These are phyloP conservation scores for Austroboletus eburneus DNA, from an alignment of 768 basidiomycete genomes.

Conservation along the genomic window DNA sequence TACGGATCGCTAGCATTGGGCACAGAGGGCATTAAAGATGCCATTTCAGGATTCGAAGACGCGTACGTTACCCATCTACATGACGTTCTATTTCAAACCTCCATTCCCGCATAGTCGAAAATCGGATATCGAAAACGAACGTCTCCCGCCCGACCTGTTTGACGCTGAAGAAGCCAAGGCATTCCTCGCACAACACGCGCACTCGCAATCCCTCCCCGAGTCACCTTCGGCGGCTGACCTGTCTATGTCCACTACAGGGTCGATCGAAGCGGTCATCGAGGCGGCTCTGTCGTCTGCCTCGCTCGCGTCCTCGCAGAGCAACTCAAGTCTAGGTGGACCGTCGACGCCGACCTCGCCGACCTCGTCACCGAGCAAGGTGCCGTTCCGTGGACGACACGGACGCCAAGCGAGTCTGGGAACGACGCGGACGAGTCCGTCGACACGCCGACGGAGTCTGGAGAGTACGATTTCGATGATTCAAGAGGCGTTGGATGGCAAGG, in stretches of 20 bases:
- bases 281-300: slow-evolving; percentile 21
- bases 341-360: slow-evolving; percentile 22
- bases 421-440: slow-evolving; percentile 16
- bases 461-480: slow-evolving; percentile 78
- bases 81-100: background rate
- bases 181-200: slow-evolving; percentile 3
- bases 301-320: slow-evolving; percentile 22
- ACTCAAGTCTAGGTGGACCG: slow-evolving; percentile 20
- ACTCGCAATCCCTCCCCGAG: background rate
- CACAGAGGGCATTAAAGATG: slow-evolving; percentile 68
- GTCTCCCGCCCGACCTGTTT: slow-evolving; percentile 17
- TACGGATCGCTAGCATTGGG: slow-evolving; percentile 55
- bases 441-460: slow-evolving; percentile 21
- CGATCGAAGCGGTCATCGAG: slow-evolving; percentile 28
- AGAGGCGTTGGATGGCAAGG: slow-evolving; percentile 82
- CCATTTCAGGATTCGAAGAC: slow-evolving; percentile 64
- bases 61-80: slow-evolving; percentile 42
- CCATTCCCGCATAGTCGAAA: slow-evolving; percentile 11
- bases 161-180: slow-evolving; percentile 22
- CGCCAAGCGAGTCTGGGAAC: slow-evolving; percentile 13
- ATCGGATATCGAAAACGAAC: slow-evolving; percentile 29
- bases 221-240: slow-evolving; percentile 6
- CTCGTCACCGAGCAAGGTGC: slow-evolving; percentile 36
- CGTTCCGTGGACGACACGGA: slow-evolving; percentile 85
- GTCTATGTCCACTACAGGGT: background rate